Evolutionary conservation across 257 asterid genomes (phyloP), one percentile per base, ranked within the genome.

Genomic region (Nicotiana noctiflora): DNA sequence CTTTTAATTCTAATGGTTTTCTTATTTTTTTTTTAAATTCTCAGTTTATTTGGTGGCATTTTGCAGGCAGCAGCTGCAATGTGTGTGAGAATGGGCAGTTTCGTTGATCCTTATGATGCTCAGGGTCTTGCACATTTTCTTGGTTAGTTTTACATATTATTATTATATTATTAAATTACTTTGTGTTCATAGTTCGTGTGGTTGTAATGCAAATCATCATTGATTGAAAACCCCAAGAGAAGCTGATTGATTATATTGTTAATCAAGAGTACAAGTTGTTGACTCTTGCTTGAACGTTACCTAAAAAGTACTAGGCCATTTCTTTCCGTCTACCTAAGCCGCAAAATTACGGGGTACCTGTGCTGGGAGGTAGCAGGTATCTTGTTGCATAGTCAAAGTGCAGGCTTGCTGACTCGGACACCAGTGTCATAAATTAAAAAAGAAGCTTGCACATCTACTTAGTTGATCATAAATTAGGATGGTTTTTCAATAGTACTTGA

Each of bases 121-220:
- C 99, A 94, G 90, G 99, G 99, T 75, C 89, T 96, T 79, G 97
- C 98, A 23, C 99, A 96, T 86, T 96, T 94, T 87, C 90, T 96
- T 90, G 99, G 98, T 96, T 82, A 81, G 52, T 82, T 81, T 64
- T 25, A 5, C 15, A 19, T 44, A 21, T 18, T 44, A 70, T 70
- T 70, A 70, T 18, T 44, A 51, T 11, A 23, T 61, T 70, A 46
- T 13, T 72, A 6, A 70, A 70, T 40, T 70, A 44, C 34, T 68
- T 46, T 23, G 13, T 72, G 6, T 29, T 64, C 46, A 15, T 34
- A 29, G 32, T 10, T 65, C 3, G 32, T 15, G 49, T 27, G 40
- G 40, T 2, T 12, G 72, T 25, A 27, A 34, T 63, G 46, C 21
- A 63, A 63, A 63, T 14, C 17, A 14, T 32, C 17, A 12, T 7